phyloP scores from a whole-genome alignment of 2,329 filamentous ascomycete species.

The Xylariaceae sp. region DNA sequence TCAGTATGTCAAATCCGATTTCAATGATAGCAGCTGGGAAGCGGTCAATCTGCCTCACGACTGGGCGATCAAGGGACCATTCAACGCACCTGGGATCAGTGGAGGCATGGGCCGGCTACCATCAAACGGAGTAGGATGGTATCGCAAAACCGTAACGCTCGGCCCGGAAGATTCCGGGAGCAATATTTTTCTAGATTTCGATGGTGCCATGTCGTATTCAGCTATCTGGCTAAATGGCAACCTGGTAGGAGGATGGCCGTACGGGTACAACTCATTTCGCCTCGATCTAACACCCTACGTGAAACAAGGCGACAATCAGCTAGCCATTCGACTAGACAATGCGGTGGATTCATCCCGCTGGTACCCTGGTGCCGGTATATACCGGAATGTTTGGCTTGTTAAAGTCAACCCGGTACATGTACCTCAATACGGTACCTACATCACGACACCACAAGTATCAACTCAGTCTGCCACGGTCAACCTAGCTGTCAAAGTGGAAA shows the following conservation, averaged over 20 bases:
- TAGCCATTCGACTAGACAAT: constrained; percentile 60
- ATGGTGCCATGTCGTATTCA: constrained; percentile 58
- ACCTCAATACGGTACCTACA: constrained; percentile 55
- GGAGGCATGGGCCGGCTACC: constrained; percentile 53
- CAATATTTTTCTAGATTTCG: constrained; percentile 42
- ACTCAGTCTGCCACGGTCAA: constrained; percentile 50
- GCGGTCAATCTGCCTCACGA: constrained; percentile 49
- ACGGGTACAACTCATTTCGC: constrained; percentile 57
- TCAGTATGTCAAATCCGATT: constrained; percentile 36
- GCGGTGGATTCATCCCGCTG: constrained; percentile 54
- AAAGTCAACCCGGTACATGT: constrained; percentile 54
- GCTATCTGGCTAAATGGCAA: constrained; percentile 59
- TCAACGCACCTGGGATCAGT: constrained; percentile 41
- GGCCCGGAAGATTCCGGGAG: constrained; percentile 26
- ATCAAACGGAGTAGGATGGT: constrained; percentile 58
- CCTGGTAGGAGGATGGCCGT: constrained; percentile 58
- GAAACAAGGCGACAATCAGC: constrained; percentile 45
- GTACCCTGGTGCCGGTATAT: constrained; percentile 61
- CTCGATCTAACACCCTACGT: constrained; percentile 55
- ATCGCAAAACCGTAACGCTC: constrained; percentile 48
- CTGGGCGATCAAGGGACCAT: constrained; percentile 52
- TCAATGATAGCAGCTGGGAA: constrained; percentile 45
- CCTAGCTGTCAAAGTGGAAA: constrained; percentile 53
- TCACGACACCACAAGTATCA: constrained; percentile 54
- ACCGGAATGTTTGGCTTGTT: constrained; percentile 60